Evolutionary conservation across 164 flowering plant genomes (phyloP), one percentile per base, ranked within the genome.

Genomic region (Dillenia suffruticosa): DNA sequence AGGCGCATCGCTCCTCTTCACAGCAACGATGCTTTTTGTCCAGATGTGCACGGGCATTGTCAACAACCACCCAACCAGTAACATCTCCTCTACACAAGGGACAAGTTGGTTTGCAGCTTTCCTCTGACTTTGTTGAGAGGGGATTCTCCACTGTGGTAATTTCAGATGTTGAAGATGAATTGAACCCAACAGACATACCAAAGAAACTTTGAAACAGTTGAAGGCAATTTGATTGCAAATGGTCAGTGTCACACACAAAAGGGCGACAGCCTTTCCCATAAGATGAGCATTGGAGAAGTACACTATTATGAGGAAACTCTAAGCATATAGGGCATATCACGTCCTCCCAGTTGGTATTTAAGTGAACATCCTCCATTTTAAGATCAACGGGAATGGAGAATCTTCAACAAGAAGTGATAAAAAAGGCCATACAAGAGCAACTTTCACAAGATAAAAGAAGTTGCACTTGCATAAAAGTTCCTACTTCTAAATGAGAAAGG

Each of bases 11-110:
- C 19, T 82, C 85, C 67, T 87, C 90, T 61, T 82, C 96, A 65
- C 98, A 94, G 58, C 79, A 77, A 19, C 98, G 84, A 54, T 73
- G 81, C 72, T 84, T 90, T 68, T 70, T 72, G 75, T 94, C 76
- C 66, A 89, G 74, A 65, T 79, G 61, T 24, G 47, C 19, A 51
- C 96, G 97, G 9, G 84, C 91, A 57, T 81, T 69, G 53, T 90
- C 82, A 57, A 84, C 68, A 56, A 84, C 77, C 51, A 74, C 70
- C 97, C 98, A 93, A 22, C 98, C 98, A 52, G 79, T 81, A 57
- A 93, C 98, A 68, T 87, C 96, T 17, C 98, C 98, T 77, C 98
- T 85, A 68, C 98, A 93, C 57, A 93, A 75, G 19, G 98, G 98
- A 62, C 98, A 93, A 51, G 76, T 61, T 8, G 92, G 88, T 24